Evolutionary conservation across 2,329 filamentous ascomycete genomes (phyloP).

Genomic region (Colletotrichum agaves): DNA sequence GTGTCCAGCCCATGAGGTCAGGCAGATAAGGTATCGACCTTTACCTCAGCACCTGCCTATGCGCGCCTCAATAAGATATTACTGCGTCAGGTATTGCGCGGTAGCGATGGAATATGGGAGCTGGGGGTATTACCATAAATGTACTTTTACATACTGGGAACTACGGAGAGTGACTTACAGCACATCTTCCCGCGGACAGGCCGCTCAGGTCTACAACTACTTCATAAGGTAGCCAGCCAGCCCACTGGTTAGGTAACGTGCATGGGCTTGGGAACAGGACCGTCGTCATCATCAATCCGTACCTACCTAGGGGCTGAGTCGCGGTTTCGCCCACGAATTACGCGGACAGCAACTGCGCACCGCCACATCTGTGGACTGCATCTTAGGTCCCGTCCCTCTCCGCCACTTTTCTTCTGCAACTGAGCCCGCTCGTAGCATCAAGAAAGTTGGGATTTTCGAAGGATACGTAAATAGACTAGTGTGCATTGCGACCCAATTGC

Average conservation of each 20-base stretch:
- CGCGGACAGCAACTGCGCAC: conserved; percentile 19
- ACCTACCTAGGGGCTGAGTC: conserved; percentile 29
- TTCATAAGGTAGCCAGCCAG: neutral
- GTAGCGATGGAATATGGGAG: neutral
- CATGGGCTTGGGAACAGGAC: neutral
- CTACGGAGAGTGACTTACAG: neutral
- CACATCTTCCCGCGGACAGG: neutral
- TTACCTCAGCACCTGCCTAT: no score
- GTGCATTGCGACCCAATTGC: neutral
- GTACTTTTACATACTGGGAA: neutral
- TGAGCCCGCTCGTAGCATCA: neutral
- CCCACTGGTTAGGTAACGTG: neutral
- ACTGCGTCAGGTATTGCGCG: no score
- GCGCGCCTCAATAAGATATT: no score
- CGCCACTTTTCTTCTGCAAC: neutral
- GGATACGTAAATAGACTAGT: conserved; percentile 12
- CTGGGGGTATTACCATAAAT: neutral
- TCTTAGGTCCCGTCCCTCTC: neutral
- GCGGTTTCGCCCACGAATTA: conserved; percentile 31
- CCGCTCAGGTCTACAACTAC: neutral
- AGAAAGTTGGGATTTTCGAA: neutral
- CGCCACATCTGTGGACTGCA: conserved; percentile 14
- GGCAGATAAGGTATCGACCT: neutral
- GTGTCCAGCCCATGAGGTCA: neutral
- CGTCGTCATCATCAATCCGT: conserved; percentile 26